Base-by-base conservation (phyloP, 371 early-diverging fungal species). In the Mucor indicus region DNA sequence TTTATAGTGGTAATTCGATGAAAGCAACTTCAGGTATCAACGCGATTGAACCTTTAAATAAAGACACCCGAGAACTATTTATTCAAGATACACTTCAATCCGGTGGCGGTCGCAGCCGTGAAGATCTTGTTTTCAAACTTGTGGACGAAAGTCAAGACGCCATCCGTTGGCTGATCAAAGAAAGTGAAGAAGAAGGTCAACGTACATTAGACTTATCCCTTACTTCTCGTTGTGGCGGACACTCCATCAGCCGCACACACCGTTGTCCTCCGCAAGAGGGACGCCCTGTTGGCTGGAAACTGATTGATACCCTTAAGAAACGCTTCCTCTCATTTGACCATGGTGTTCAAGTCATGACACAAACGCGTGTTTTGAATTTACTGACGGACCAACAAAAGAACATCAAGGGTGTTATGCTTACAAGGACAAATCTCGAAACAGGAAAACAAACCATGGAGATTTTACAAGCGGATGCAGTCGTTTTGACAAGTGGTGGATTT, bases 21-120 rank as follows among this genome's bases (percentile, higher is more conserved):
- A 91, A 91, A 61, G 92, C 92, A 5, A 86, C 92, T 1, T 90
- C 90, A 20, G 92, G 92, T 37, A 91, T 91, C 64, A 91, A 91
- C 72, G 87, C 83, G 11, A 85, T 82, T 15, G 63, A 62, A 20
- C 86, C 91, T 5, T 57, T 60, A 21, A 65, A 81, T 6, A 55
- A 68, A 48, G 90, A 88, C 57, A 68, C 78, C 13, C 50, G 76
- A 11, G 84, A 80, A 11, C 68, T 67, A 35, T 90, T 92, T 63
- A 75, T 80, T 27, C 73, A 80, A 25, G 92, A 92, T 60, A 83
- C 87, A 2, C 66, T 87, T 5, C 58, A 72, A 30, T 90, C 91
- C 0, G 92, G 89, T 4, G 78, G 81, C 21, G 87, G 86, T 15
- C 62, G 75, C 25, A 76, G 80, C 31, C 58, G 71, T 33, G 60